Base-by-base conservation (phyloP, 129 eudicot genomes). In the Solidago caesia region DNA sequence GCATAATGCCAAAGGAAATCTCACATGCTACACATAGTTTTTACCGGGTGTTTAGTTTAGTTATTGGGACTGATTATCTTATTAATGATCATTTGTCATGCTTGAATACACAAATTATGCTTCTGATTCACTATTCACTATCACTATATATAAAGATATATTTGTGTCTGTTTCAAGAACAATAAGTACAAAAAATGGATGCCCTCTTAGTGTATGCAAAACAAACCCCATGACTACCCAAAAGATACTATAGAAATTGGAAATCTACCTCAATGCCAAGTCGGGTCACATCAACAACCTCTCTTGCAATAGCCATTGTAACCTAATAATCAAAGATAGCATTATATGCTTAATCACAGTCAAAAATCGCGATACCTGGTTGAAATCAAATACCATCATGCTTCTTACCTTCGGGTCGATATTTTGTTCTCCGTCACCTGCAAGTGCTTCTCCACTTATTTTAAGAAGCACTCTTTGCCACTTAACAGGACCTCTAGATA, bases 391-490 rank as follows among this genome's bases (percentile, higher is more conserved):
- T 2, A 59, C 43, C 33, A 70, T n/a, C 9, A 49, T 8, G 5
- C 7, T 70, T 12, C 67, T 51, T 60, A 92, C 98, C 97, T 94
- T 94, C 33, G 99, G 99, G 79, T 94, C 99, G 7, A 94, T 94
- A 75, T 84, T 94, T 76, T 94, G 99, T 33, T 67, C 64, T 66
- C 85, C 82, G 68, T 94, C 99, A 66, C 99, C 97, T 0, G 99
- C 90, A 74, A 94, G 96, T 59, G 97, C 99, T 85, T 94, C 97
- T 33, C 99, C 99, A 64, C 99, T 94, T 73, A 94, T 97, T 88
- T 94, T 94, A 52, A 94, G 97, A 46, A 94, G 85, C 72, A 94
- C 99, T 85, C 99, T 80, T 44, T 85, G 96, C 97, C 99, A 91
- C 86, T 81, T 94, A 68, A 76, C 78, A 2, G 87, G 72, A 64